Base-by-base conservation (phyloP, 148 eudicot species). In the Rhododendron molle region DNA sequence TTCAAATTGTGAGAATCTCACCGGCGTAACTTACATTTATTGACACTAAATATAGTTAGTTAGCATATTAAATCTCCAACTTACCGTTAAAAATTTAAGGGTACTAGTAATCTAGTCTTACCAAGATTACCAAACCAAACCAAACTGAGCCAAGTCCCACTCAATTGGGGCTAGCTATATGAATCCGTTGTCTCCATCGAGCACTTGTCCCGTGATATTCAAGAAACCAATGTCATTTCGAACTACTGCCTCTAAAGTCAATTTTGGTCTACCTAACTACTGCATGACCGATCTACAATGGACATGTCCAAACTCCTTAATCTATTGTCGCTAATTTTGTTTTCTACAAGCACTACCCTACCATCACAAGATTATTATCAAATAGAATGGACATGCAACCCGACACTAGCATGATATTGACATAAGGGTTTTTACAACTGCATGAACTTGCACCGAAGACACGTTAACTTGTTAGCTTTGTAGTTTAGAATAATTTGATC, bases 1-100 rank as follows among this genome's bases (percentile, higher is more conserved):
- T n/a, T 28, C 56, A 79, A 23, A 79, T 79, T 79, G 49, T 79
- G 58, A n/a, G 20, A 79, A 79, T 46, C 58, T 49, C 36, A 79
- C 8, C 1, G 26, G 23, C 81, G 3, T 46, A 21, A 78, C 15
- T 4, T 21, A 78, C 58, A 79, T n/a, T 79, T 49, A 79, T 49
- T 26, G 58, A 49, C 60, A 49, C 49, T 79, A 47, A 78, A 79
- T 47, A 76, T 20, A 47, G 60, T 72, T 47, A 1, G 81, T 79
- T 49, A 15, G 58, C 60, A 46, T 79, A 79, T 78, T 78, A 18
- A 78, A 78, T 43, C 58, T 47, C 81, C 34, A 47, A 49, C 81
- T 26, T 15, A 49, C 81, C 50, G 12, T 76, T 76, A 76, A 38
- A 76, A 5, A 18, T 18, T 43, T 16, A 76, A 76, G 26, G 21